Evolutionary conservation across 78 protist species (phyloP).

Genomic region (Dictyostelium intermedium): DNA sequence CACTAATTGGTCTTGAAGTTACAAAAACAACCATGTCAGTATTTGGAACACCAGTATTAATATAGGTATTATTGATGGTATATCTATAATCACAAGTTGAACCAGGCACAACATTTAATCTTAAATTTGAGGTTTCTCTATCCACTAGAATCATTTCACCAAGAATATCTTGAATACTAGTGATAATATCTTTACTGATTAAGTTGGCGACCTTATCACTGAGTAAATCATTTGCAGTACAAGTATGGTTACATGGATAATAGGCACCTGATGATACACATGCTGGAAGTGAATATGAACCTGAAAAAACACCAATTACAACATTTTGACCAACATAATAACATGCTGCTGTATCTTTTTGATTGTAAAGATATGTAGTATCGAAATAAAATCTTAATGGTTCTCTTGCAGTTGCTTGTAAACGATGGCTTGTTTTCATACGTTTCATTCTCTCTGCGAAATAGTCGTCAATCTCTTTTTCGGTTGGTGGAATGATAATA

Average conservation of each 20-base stretch:
- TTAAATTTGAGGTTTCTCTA: neutral
- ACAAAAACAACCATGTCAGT: neutral
- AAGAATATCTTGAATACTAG: neutral
- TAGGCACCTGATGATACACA: neutral
- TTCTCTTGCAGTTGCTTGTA: neutral
- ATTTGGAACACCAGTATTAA: neutral
- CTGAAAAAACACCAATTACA: no score
- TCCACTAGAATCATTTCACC: neutral
- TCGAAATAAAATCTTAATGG: conserved; percentile 6
- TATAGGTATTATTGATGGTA: neutral
- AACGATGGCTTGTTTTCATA: neutral
- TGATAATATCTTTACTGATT: neutral
- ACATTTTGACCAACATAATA: conserved; percentile 18
- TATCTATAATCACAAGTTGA: neutral
- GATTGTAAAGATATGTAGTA: neutral
- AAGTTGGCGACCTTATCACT: neutral
- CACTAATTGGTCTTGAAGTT: neutral
- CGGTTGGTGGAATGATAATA: neutral
- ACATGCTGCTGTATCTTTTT: conserved; percentile 1
- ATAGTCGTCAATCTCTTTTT: neutral
- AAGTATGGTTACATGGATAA: neutral
- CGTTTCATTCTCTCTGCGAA: neutral
- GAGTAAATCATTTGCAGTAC: neutral
- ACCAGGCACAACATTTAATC: neutral
- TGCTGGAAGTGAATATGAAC: no score